phyloP scores from a whole-genome alignment of 2,329 filamentous ascomycete species.

The Penicillium crustosum region DNA sequence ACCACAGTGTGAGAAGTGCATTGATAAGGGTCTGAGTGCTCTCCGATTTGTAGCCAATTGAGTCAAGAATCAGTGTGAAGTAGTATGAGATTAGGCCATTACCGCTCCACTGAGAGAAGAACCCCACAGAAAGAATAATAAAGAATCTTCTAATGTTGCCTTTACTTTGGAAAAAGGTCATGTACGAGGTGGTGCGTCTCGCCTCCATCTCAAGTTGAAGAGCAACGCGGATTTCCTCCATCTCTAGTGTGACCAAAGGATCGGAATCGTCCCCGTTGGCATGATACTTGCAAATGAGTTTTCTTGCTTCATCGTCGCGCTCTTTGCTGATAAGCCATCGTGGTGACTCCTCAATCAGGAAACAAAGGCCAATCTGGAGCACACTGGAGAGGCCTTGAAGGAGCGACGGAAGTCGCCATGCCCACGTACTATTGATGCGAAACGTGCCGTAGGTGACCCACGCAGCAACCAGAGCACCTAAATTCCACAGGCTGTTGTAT shows the following conservation, averaged over 20 bases:
- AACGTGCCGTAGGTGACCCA: slow-evolving; percentile 32
- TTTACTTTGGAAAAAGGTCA: slow-evolving; percentile 5
- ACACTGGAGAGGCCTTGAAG: not conserved
- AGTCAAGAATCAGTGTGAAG: slow-evolving; percentile 53
- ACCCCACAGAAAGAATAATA: slow-evolving; percentile 4
- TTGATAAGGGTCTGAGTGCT: slow-evolving; percentile 54
- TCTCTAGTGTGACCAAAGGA: slow-evolving; percentile 45
- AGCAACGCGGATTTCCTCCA: slow-evolving; percentile 40
- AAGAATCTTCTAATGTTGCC: not conserved
- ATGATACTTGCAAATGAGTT: slow-evolving; percentile 63
- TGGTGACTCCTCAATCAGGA: not conserved
- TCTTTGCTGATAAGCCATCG: slow-evolving; percentile 22
- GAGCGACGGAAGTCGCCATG: slow-evolving; percentile 43
- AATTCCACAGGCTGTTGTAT: slow-evolving; percentile 1
- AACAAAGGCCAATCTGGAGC: not conserved
- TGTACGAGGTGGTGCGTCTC: slow-evolving; percentile 4
- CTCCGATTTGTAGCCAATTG: slow-evolving; percentile 51
- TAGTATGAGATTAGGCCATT: slow-evolving; percentile 53
- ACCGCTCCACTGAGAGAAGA: slow-evolving; percentile 28
- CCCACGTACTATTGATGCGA: slow-evolving; percentile 38
- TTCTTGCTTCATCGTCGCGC: slow-evolving; percentile 58
- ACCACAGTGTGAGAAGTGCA: slow-evolving; percentile 56
- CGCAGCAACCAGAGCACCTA: slow-evolving; percentile 31
- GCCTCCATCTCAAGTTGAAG: slow-evolving; percentile 26
- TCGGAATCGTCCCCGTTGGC: slow-evolving; percentile 60